Conservation (phyloP, 2,329 filamentous ascomycete species). For the Penicillium fuscoglaucum region DNA sequence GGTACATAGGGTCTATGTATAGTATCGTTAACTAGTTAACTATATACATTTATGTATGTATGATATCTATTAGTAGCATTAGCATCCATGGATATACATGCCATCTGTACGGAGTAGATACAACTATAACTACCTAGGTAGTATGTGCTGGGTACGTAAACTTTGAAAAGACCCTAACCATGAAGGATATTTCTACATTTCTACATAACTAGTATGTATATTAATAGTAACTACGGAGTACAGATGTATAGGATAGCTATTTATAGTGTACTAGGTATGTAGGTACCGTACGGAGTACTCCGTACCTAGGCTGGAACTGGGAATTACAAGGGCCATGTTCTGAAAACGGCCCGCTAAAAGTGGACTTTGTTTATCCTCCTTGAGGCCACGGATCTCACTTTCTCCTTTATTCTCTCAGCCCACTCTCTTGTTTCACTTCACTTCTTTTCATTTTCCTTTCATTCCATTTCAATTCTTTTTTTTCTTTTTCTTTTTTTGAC, state of each 20-base stretch:
- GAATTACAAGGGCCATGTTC: constrained; percentile 12
- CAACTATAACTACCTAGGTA: no score
- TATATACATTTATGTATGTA: background rate
- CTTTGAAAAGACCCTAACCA: background rate
- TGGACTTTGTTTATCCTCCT: constrained; percentile 24
- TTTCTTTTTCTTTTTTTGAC: constrained; percentile 4
- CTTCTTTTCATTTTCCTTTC: constrained; percentile 7
- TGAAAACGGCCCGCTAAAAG: constrained; percentile 26
- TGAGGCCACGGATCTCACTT: constrained; percentile 24
- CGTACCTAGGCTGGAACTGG: background rate
- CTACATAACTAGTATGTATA: no score
- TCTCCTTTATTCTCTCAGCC: constrained; percentile 6
- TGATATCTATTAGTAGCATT: background rate
- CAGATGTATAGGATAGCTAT: no score
- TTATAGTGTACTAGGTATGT: background rate
- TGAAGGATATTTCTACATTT: background rate
- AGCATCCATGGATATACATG: background rate
- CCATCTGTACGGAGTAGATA: background rate
- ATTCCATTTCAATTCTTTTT: constrained; percentile 5
- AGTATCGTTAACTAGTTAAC: no score
- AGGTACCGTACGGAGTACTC: background rate
- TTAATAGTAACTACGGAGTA: no score
- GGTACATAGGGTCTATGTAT: background rate
- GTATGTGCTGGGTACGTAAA: no score
- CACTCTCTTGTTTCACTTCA: constrained; percentile 10